Percentiles rank a stretch among this genome's conserved stretches.
Conservation (phyloP, 1,284 basidiomycete species). For the Leccinum griseonigrum region DNA sequence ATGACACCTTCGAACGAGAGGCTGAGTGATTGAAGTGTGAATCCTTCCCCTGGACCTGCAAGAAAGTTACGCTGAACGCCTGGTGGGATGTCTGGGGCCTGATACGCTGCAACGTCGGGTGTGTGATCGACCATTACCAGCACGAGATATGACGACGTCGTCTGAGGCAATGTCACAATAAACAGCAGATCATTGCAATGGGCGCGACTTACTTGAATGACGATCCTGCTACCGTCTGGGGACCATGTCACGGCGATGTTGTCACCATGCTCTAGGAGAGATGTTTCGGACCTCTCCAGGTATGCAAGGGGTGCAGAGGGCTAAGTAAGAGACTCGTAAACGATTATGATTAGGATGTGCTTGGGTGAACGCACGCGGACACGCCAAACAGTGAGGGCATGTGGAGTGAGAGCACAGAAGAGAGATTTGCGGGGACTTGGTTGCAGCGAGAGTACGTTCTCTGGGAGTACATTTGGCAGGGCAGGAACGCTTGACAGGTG, state of each 20-base stretch:
- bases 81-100: slow-evolving; percentile 48
- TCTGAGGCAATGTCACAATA: slow-evolving; percentile 42
- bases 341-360: neutral
- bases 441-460: slow-evolving; percentile 57
- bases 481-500: slow-evolving; percentile 66
- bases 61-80: slow-evolving; percentile 66
- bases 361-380: slow-evolving; percentile 62
- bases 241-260: slow-evolving; percentile 78
- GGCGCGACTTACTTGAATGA: slow-evolving; percentile 66
- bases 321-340: slow-evolving; percentile 40
- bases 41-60: slow-evolving; percentile 76
- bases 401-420: slow-evolving; percentile 72
- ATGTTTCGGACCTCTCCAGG: slow-evolving; percentile 71
- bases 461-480: slow-evolving; percentile 58
- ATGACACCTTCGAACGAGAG: slow-evolving; percentile 82
- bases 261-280: slow-evolving; percentile 78
- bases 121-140: slow-evolving; percentile 68
- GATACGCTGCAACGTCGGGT: slow-evolving; percentile 55
- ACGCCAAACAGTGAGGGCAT: slow-evolving; percentile 76
- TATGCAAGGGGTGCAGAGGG: slow-evolving; percentile 77
- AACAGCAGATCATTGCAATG: slow-evolving; percentile 2
- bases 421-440: slow-evolving; percentile 74
- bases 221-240: slow-evolving; percentile 71
- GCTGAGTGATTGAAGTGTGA: slow-evolving; percentile 60
- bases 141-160: slow-evolving; percentile 75